Conservation (phyloP, 176 grass and related monocot species). For the Aegilops bicornis region DNA sequence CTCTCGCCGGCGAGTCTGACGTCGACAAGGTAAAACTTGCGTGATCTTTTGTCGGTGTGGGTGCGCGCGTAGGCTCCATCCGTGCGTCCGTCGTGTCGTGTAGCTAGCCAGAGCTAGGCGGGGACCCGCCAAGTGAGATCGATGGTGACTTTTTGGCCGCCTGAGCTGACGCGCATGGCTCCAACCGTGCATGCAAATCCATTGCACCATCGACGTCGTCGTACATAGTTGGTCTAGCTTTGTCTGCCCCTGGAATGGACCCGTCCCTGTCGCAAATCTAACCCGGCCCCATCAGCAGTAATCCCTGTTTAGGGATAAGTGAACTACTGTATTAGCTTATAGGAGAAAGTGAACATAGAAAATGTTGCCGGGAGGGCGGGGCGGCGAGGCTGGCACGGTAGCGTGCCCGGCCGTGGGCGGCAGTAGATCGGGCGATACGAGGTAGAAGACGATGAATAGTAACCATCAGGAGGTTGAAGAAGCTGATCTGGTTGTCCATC, state of each 20-base stretch:
- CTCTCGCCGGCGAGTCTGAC: background rate
- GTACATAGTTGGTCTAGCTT: background rate
- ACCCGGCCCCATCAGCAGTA: background rate
- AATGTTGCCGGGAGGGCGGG: no score
- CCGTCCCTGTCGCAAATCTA: background rate
- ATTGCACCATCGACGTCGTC: conserved; percentile 28
- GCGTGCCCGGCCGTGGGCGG: no score
- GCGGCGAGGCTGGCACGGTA: no score
- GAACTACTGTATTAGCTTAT: background rate
- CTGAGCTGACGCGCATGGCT: background rate
- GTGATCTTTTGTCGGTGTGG: background rate
- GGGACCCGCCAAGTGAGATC: background rate
- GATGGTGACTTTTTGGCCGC: no score
- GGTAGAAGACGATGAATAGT: no score
- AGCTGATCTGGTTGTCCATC: no score
- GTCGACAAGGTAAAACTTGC: conserved; percentile 35
- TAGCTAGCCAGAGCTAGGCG: background rate
- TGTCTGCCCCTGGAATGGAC: conserved; percentile 8
- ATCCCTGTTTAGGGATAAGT: background rate
- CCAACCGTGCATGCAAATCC: background rate
- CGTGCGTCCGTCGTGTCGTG: background rate
- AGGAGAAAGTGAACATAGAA: no score
- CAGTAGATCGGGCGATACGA: no score
- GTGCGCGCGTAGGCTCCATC: background rate
- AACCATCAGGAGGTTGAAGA: no score